Conservation (phyloP, 768 basidiomycete species). For the Auricularia heimuer region DNA sequence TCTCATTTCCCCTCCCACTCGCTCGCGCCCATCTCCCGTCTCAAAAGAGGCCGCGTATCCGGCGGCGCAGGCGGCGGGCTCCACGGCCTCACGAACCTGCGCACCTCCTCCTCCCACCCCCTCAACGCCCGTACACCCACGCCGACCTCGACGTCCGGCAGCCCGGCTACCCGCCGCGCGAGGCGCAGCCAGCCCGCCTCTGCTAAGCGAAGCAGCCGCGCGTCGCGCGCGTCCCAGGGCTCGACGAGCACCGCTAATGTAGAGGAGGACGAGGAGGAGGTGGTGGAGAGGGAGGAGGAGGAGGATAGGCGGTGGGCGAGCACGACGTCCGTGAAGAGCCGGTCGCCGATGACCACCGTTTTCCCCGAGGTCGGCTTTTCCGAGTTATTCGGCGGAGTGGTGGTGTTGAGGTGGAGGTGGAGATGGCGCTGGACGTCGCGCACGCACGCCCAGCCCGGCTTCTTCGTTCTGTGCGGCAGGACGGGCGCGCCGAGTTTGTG, state of each 20-base stretch:
- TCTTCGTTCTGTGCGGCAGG: slow-evolving; percentile 62
- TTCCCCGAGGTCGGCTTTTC: slow-evolving; percentile 28
- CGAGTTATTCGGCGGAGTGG: slow-evolving; percentile 27
- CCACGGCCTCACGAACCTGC: not conserved
- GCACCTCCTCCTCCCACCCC: not conserved
- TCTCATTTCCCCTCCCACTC: no score
- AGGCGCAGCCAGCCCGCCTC: not conserved
- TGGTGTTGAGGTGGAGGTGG: slow-evolving; percentile 33
- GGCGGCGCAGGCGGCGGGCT: no score
- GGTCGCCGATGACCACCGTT: slow-evolving; percentile 81
- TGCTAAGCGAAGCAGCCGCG: not conserved
- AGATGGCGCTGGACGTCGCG: slow-evolving; percentile 67
- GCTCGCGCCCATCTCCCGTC: no score
- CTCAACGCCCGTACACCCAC: not conserved
- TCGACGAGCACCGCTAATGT: not conserved
- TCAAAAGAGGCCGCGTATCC: no score
- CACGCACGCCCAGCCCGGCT: slow-evolving; percentile 76
- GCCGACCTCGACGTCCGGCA: not conserved
- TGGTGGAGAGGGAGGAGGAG: no score
- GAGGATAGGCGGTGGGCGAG: slow-evolving; percentile 61
- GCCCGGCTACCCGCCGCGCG: not conserved
- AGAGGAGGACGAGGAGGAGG: slow-evolving; percentile 5
- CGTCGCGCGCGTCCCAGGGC: not conserved
- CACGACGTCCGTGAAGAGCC: slow-evolving; percentile 85
- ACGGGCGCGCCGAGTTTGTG: slow-evolving; percentile 73